phyloP scores from a whole-genome alignment of 176 grass and related monocot species.

The Eragrostis nindensis region DNA sequence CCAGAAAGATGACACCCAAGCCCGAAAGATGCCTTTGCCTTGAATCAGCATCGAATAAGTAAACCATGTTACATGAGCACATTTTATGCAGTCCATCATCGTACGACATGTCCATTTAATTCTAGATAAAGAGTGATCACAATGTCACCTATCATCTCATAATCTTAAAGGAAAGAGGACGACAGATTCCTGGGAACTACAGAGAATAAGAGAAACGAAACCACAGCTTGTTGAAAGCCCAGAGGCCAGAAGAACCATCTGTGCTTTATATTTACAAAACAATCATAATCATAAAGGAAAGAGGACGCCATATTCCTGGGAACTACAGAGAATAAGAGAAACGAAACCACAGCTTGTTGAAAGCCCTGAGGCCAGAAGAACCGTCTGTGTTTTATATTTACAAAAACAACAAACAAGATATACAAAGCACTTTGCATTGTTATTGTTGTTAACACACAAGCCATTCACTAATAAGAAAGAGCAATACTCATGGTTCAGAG shows the following conservation, averaged over 20 bases:
- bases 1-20: slow-evolving; percentile 24
- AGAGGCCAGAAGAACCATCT: slow-evolving; percentile 16
- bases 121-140: background rate
- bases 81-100: slow-evolving; percentile 3
- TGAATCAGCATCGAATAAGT: slow-evolving; percentile 29
- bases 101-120: background rate
- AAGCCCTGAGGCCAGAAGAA: slow-evolving; percentile 18
- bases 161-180: background rate
- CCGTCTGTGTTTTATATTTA: background rate
- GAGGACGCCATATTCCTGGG: background rate
- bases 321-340: too few species aligned
- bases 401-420: background rate
- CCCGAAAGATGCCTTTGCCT: slow-evolving; percentile 26
- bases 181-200: background rate
- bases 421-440: background rate
- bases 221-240: background rate
- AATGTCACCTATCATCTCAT: background rate
- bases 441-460: background rate
- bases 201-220: background rate
- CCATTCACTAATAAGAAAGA: background rate
- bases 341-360: background rate
- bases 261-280: background rate
- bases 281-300: background rate
- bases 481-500: background rate
- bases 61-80: slow-evolving; percentile 20